phyloP scores from a whole-genome alignment of 441 rosid genomes.

The Populus hybrid region DNA sequence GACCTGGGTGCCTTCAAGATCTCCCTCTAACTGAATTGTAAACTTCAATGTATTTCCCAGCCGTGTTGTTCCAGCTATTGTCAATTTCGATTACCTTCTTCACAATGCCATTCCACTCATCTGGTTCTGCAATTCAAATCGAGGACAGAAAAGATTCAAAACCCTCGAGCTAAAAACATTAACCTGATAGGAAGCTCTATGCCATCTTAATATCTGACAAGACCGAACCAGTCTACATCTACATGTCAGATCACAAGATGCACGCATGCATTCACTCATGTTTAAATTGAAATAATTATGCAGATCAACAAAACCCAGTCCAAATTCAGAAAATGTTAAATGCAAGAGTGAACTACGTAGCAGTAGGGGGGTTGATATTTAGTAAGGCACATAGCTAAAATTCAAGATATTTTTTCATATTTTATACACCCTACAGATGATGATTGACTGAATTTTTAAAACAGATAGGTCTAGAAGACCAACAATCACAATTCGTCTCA shows the following conservation, averaged over 20 bases:
- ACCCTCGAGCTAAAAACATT: background rate
- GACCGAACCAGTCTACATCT: background rate
- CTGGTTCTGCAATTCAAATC: slow-evolving; percentile 20
- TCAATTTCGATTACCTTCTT: slow-evolving; percentile 22
- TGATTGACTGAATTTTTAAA: background rate
- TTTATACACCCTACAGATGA: background rate
- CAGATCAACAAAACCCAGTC: background rate
- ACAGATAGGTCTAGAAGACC: background rate
- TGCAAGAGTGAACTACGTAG: no score
- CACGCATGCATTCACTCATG: background rate
- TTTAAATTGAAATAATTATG: background rate
- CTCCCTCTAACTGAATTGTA: slow-evolving; percentile 20
- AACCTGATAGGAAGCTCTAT: background rate
- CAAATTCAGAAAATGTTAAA: background rate
- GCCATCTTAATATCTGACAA: background rate
- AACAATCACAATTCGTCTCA: background rate
- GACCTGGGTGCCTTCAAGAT: slow-evolving; percentile 2
- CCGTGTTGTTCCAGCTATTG: slow-evolving; percentile 28
- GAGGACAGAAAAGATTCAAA: no score
- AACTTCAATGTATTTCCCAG: slow-evolving; percentile 24
- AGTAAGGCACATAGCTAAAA: background rate
- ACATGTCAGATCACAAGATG: background rate
- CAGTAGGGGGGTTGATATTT: no score
- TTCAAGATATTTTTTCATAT: background rate
- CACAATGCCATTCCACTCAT: slow-evolving; percentile 23